Evolutionary conservation across 1,139 yeast genomes (phyloP), one percentile per base, ranked within the genome.

Genomic region (Blastobotrys petasosporus): DNA sequence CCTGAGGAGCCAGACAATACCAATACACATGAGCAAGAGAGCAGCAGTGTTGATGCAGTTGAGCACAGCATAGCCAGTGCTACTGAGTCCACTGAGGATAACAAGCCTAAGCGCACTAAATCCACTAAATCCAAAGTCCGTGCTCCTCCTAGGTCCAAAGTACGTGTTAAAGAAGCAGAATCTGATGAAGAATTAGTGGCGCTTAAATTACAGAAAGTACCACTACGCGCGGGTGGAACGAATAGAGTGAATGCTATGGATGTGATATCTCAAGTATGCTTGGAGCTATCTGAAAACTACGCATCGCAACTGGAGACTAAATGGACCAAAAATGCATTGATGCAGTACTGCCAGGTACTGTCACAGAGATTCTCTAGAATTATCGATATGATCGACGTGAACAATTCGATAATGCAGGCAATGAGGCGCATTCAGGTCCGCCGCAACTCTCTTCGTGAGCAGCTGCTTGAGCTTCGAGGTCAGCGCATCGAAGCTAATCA

Each of bases 201-300:
- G 16, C 37, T 48, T 8, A 39, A 46, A 13, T 41, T 51, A 23
- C 51, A 54, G 16, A 54, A 54, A 35, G 47, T 53, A 8, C 54
- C 55, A 4, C 34, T 44, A 3, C 42, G 46, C 12, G 37, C 45
- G 11, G 54, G 56, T 11, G 56, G 59, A 5, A 52, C 54, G 8
- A 50, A 49, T 32, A 45, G 47, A 17, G 46, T 58, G 32, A 59
- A 55, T 32, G 60, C 58, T 2, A 48, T 57, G n/a, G 62, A 59
- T 38, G 51, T 59, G n/a, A 52, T 55, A 10, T 45, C 54, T 0
- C 57, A 55, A 35, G 46, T 50, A 2, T 50, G 53, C 15, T 38
- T 47, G 11, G 54, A 55, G 15, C 34, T 50, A 7, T 46, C 57
- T 32, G 51, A 50, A 12, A 30, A 37, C 11, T 34, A 36, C 17